Conservation (phyloP, 495 filamentous ascomycete species). For the Talaromyces adpressus region DNA sequence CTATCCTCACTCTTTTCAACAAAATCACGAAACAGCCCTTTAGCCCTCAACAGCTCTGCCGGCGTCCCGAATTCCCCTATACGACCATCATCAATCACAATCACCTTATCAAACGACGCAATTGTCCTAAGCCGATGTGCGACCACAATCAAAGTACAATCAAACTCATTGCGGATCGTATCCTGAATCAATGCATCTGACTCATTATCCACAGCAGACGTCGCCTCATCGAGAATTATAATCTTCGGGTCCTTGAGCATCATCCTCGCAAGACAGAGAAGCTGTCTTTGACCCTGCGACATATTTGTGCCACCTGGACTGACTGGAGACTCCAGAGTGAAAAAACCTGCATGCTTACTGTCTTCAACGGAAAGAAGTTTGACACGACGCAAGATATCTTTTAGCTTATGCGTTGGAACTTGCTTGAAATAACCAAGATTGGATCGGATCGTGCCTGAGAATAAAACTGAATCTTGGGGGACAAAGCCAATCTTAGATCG, state of each 20-base stretch:
- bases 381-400: too few relatives aligned
- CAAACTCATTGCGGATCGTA: constrained; percentile 40
- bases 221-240: constrained; percentile 46
- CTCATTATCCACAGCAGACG: constrained; percentile 38
- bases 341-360: background rate
- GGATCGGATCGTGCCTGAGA: constrained; percentile 75
- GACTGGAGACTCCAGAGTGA: constrained; percentile 34
- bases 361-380: constrained; percentile 27
- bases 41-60: background rate
- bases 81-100: constrained; percentile 29
- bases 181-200: constrained; percentile 65
- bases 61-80: constrained; percentile 26
- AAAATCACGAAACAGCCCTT: too few relatives aligned
- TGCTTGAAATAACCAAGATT: constrained; percentile 68
- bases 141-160: constrained; percentile 29
- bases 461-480: constrained; percentile 83
- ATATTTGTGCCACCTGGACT: constrained; percentile 24
- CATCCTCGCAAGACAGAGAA: constrained; percentile 37
- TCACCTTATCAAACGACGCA: constrained; percentile 29
- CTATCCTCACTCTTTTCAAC: too few relatives aligned
- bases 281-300: constrained; percentile 36
- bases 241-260: constrained; percentile 30
- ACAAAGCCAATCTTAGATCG: constrained; percentile 81
- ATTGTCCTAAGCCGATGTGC: constrained; percentile 36
- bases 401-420: too few relatives aligned